A percentile compares a stretch with the other conserved stretches of the same genome.
Evolutionary conservation across 768 basidiomycete species (phyloP).

Genomic region (Austroboletus eburneus): DNA sequence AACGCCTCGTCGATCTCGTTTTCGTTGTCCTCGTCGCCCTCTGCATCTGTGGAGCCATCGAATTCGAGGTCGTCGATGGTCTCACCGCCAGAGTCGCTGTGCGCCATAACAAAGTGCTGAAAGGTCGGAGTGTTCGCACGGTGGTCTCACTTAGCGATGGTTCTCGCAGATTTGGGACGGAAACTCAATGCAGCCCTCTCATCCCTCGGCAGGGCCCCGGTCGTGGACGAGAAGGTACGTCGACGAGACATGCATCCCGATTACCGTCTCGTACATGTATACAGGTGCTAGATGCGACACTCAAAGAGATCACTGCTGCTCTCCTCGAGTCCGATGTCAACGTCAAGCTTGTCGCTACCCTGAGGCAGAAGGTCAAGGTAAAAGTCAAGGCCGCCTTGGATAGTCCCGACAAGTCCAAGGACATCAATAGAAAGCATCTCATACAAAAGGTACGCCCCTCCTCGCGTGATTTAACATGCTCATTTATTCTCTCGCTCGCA

Average conservation of each 20-base stretch:
- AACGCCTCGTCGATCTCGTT: slow-evolving; percentile 56
- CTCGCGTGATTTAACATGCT: neutral
- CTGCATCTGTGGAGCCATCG: slow-evolving; percentile 41
- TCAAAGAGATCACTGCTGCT: slow-evolving; percentile 94
- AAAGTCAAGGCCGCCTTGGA: slow-evolving; percentile 85
- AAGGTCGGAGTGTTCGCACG: slow-evolving; percentile 27
- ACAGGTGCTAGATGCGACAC: slow-evolving; percentile 87
- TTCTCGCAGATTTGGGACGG: slow-evolving; percentile 91
- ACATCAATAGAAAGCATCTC: slow-evolving; percentile 77
- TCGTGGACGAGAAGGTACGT: slow-evolving; percentile 88
- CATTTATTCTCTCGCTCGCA: slow-evolving; percentile 12
- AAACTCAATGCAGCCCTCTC: slow-evolving; percentile 92
- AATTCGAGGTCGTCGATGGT: slow-evolving; percentile 56
- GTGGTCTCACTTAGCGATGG: slow-evolving; percentile 56
- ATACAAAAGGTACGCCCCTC: slow-evolving; percentile 78
- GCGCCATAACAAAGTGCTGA: slow-evolving; percentile 36
- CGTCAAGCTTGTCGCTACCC: slow-evolving; percentile 86
- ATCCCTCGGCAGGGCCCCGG: slow-evolving; percentile 78
- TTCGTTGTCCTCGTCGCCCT: slow-evolving; percentile 46
- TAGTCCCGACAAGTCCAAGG: slow-evolving; percentile 67
- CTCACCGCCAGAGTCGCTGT: slow-evolving; percentile 63
- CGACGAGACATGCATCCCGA: neutral
- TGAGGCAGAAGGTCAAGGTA: slow-evolving; percentile 85
- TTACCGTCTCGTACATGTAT: slow-evolving; percentile 4
- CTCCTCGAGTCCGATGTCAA: slow-evolving; percentile 97